A percentile compares a stretch with the other conserved stretches of the same genome.
These are phyloP conservation scores for Exophiala calicioides DNA, from an alignment of 2,329 filamentous ascomycete species.

Conservation along the genomic window DNA sequence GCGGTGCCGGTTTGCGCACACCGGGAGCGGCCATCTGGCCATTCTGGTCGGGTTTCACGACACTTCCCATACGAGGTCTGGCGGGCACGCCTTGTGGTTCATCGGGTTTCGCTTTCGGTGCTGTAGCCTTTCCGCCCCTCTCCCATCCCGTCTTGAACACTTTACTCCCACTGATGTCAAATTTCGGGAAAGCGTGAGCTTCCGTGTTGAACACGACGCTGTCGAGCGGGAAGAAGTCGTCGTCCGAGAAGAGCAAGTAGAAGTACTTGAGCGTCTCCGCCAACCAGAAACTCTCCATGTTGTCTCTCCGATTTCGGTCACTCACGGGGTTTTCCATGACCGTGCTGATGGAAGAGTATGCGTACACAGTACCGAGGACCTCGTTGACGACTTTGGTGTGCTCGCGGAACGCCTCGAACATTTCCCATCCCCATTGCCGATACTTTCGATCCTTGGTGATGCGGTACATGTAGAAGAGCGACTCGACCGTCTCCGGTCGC, in stretches of 20 bases:
- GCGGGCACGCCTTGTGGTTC: not conserved
- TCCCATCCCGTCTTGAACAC: constrained; percentile 81
- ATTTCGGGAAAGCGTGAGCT: constrained; percentile 84
- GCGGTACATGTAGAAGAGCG: constrained; percentile 96
- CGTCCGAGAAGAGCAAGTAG: constrained; percentile 86
- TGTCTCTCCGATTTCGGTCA: constrained; percentile 56
- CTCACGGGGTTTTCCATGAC: constrained; percentile 26
- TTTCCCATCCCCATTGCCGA: constrained; percentile 96
- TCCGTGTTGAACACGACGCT: constrained; percentile 94
- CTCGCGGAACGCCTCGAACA: constrained; percentile 90
- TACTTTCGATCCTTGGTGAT: constrained; percentile 90
- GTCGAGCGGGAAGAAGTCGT: constrained; percentile 55
- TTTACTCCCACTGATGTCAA: constrained; percentile 67
- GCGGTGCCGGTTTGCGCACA: not conserved
- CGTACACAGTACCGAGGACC: constrained; percentile 36
- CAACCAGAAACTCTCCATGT: constrained; percentile 99
- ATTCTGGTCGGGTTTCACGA: constrained; percentile 15
- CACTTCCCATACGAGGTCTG: constrained; percentile 9
- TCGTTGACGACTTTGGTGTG: constrained; percentile 77
- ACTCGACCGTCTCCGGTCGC: constrained; percentile 94
- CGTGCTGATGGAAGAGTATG: constrained; percentile 27
- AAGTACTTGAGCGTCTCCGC: constrained; percentile 98
- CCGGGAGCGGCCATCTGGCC: constrained; percentile 2
- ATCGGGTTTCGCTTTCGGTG: not conserved
- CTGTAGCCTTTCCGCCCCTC: constrained; percentile 9